A percentile compares a stretch with the other conserved stretches of the same genome.
These are phyloP conservation scores for Pleurotus tuber-regium DNA, from an alignment of 768 basidiomycete genomes.

Conservation along the genomic window DNA sequence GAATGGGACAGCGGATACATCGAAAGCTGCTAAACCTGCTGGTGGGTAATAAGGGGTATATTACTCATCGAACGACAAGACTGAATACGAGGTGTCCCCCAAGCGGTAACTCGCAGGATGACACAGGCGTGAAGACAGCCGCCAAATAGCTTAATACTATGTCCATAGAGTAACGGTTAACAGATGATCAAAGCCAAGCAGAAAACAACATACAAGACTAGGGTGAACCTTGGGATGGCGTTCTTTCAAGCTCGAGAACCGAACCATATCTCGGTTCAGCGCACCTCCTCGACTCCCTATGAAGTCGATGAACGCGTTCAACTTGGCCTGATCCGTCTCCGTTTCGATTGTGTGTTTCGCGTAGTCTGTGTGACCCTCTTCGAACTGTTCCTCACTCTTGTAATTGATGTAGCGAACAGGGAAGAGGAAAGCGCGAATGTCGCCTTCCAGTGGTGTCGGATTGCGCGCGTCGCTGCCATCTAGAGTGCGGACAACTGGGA, in stretches of 20 bases:
- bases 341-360: slow-evolving; percentile 10
- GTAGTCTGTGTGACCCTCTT: neutral
- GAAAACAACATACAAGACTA: too few species aligned
- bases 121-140: too few species aligned
- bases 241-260: neutral
- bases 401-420: neutral
- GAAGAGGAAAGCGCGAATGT: neutral
- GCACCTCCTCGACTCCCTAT: neutral
- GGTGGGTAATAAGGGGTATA: too few species aligned
- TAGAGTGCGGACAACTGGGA: neutral
- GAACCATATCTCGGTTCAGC: neutral
- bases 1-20: too few species aligned
- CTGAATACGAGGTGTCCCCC: too few species aligned
- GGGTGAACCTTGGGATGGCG: too few species aligned
- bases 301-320: neutral
- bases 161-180: too few species aligned
- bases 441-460: neutral
- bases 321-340: neutral
- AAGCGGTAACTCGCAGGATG: too few species aligned
- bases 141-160: too few species aligned
- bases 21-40: too few species aligned
- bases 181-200: too few species aligned
- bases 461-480: neutral
- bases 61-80: too few species aligned
- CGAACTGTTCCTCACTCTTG: neutral